Base-by-base conservation (phyloP, 2,329 filamentous ascomycete species). In the Ceratocystis eucalypticola region DNA sequence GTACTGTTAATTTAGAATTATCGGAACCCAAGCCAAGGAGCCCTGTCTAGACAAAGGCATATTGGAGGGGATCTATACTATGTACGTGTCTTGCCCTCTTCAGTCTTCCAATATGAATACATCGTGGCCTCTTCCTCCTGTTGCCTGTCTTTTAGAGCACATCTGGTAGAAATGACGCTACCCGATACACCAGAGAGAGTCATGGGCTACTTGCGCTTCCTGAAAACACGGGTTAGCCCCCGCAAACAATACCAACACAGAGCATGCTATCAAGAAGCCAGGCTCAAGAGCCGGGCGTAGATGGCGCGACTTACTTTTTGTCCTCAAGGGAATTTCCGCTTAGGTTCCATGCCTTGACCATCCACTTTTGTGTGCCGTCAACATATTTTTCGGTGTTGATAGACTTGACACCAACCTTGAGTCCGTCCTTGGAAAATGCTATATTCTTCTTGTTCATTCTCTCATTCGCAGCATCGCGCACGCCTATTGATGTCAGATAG, bases 391-490 rank as follows among this genome's bases (percentile, higher is more conserved):
- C 88, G 65, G 82, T 81, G 70, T 81, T 80, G 62, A 88, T 75
- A 68, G 89, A 80, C 76, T 86, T 88, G 69, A 92, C 82, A 62
- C 85, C 85, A 57, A 92, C 87, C 68, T 83, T 82, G 68, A 89
- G 76, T 66, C 88, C 88, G 66, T 91, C 88, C 74, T 88, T 89
- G 48, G 85, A 87, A 75, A 91, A 88, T 50, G 84, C 79, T 66
- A 92, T 82, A 73, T 91, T 88, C 77, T 88, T 88, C 77, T 84
- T 84, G 74, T 86, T 84, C 83, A 91, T 88, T 72, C 84, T 84
- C 75, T 87, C 80, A 62, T 81, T 82, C 61, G 88, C 87, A 67
- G 82, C 80, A 68, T 83, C 78, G 68, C 83, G 81, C 71, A 92
- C 85, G 74, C 88, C 81, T 75, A 79, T 80, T 66, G 83, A 80